A percentile compares a stretch with the other conserved stretches of the same genome.
Conservation (phyloP, 2,329 filamentous ascomycete genomes). For the Epichloe uncinata region DNA sequence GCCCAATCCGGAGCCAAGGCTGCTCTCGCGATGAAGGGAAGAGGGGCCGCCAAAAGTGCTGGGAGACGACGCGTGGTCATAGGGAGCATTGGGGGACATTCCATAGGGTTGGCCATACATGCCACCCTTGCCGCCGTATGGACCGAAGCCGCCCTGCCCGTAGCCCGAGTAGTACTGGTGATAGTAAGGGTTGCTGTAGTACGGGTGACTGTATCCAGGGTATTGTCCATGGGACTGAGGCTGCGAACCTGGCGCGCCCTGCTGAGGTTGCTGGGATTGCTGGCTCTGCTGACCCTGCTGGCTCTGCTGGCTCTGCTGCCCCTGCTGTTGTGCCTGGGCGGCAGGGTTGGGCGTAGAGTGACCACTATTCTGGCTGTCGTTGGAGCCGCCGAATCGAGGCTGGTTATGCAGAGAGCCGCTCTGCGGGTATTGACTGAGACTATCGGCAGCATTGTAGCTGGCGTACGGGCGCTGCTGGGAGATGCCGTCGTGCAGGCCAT, state of each 20-base stretch:
- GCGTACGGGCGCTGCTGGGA: constrained; percentile 63
- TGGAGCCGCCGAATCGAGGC: constrained; percentile 43
- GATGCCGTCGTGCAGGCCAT: constrained; percentile 61
- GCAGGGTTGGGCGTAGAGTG: constrained; percentile 83
- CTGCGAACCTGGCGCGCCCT: constrained; percentile 28
- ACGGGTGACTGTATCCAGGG: constrained; percentile 41
- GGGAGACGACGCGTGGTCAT: constrained; percentile 42
- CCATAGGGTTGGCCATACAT: constrained; percentile 45
- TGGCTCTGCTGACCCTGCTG: constrained; percentile 19
- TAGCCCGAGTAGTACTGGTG: constrained; percentile 45
- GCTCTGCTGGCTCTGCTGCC: constrained; percentile 26
- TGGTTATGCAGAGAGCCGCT: constrained; percentile 45
- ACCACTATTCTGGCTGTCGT: constrained; percentile 71
- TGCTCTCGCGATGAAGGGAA: constrained; percentile 38
- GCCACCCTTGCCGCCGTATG: constrained; percentile 40
- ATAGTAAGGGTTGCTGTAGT: constrained; percentile 51
- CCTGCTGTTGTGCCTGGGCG: constrained; percentile 35
- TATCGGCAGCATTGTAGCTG: constrained; percentile 57
- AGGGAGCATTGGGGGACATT: constrained; percentile 42
- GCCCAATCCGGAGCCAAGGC: constrained; percentile 35
- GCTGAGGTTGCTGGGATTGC: constrained; percentile 10
- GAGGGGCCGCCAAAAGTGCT: constrained; percentile 38
- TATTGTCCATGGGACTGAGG: constrained; percentile 35
- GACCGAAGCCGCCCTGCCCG: constrained; percentile 37
- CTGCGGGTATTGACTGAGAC: constrained; percentile 58